A percentile compares a stretch with the other conserved stretches of the same genome.
Conservation (phyloP, 208 protist genomes). For the Acanthamoeba royreba region DNA sequence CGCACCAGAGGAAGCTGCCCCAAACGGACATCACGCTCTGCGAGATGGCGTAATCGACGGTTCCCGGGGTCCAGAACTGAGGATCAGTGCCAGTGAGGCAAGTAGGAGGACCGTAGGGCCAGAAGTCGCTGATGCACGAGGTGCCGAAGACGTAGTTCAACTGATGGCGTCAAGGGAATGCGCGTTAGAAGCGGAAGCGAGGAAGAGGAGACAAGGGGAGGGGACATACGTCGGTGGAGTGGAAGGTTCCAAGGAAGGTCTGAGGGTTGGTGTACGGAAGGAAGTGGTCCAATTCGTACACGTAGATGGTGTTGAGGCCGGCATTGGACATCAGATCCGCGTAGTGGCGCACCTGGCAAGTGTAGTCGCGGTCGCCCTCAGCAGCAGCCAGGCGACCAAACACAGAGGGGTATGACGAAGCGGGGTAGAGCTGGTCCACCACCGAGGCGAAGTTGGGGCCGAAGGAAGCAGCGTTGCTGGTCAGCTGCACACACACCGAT, state of each 20-base stretch:
- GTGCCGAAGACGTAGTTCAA: slow-evolving; percentile 6
- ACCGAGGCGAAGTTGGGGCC: not conserved
- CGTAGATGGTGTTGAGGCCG: not conserved
- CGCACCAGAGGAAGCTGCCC: not conserved
- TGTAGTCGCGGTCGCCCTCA: slow-evolving; percentile 10
- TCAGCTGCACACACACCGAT: not conserved
- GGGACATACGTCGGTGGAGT: not conserved
- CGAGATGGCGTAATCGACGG: not conserved
- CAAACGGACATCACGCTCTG: not conserved
- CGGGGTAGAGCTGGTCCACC: not conserved
- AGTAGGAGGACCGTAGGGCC: not conserved
- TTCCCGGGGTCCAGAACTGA: not conserved
- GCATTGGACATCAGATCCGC: not conserved
- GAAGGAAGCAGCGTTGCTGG: not conserved
- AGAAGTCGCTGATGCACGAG: slow-evolving; percentile 14
- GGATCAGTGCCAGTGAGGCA: not conserved
- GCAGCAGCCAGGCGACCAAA: not conserved
- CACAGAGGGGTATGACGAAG: not conserved
- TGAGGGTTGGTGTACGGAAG: not conserved
- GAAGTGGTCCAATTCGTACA: not conserved
- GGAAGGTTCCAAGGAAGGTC: not conserved
- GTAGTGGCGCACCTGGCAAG: not conserved
- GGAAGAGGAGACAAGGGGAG: not conserved
- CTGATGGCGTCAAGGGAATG: not conserved
- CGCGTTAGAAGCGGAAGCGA: not conserved